These are phyloP conservation scores for Carex parvula DNA, from an alignment of 176 grass and related monocot species.

Conservation along the genomic window DNA sequence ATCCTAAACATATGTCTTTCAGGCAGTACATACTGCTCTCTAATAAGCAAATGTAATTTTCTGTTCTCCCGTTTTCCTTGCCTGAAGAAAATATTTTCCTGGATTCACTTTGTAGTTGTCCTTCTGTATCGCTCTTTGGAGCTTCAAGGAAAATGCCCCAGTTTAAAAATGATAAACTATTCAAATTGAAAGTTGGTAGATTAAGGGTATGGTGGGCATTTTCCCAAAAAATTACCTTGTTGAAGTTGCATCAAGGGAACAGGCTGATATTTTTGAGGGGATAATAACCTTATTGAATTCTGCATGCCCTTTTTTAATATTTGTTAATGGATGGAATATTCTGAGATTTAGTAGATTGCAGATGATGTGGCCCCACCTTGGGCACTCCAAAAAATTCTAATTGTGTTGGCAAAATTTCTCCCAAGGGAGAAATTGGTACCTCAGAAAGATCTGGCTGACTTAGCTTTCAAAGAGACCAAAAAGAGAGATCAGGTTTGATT, in stretches of 20 bases:
- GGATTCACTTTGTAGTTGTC: background rate
- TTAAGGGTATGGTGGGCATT: background rate
- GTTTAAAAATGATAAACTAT: too few species aligned
- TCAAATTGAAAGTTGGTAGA: too few species aligned
- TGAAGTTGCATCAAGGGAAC: background rate
- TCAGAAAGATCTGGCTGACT: constrained; percentile 84
- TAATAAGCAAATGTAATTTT: background rate
- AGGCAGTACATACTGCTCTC: background rate
- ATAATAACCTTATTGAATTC: background rate
- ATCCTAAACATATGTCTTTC: background rate
- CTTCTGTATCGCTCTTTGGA: background rate
- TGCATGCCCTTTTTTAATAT: background rate
- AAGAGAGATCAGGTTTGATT: constrained; percentile 69
- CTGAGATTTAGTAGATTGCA: constrained; percentile 53
- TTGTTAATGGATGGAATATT: background rate
- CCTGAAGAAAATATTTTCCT: background rate
- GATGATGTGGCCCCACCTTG: constrained; percentile 79
- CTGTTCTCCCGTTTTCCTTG: background rate
- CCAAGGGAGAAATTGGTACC: constrained; percentile 91
- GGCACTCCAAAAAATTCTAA: constrained; percentile 76
- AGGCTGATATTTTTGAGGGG: background rate
- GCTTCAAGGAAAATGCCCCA: background rate
- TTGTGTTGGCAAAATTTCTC: constrained; percentile 69
- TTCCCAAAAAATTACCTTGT: background rate
- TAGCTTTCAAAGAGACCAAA: constrained; percentile 74